phyloP scores from a whole-genome alignment of 441 rosid species.

The Gossypium laxum region DNA sequence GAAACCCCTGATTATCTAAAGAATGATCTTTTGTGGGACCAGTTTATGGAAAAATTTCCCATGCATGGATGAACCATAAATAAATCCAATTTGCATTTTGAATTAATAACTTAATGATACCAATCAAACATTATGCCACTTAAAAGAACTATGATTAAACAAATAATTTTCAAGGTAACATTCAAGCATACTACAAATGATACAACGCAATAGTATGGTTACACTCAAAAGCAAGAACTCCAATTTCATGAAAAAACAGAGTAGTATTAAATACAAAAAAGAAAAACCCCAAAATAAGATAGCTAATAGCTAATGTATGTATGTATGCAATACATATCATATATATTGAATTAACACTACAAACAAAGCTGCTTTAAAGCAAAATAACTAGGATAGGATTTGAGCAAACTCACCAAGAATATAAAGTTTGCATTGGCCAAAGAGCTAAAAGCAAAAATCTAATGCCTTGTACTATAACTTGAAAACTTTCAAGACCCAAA shows the following conservation, averaged over 20 bases:
- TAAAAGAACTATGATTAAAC: neutral
- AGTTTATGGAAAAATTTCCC: neutral
- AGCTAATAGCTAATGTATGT: neutral
- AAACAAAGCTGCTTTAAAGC: neutral
- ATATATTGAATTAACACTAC: neutral
- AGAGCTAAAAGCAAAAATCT: conserved; percentile 18
- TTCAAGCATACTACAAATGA: neutral
- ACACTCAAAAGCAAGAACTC: neutral
- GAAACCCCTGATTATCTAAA: neutral
- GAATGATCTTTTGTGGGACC: conserved; percentile 26
- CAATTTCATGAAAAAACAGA: neutral
- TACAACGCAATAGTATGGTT: neutral
- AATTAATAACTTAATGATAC: conserved; percentile 4
- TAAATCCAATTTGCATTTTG: conserved; percentile 18
- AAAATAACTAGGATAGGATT: neutral
- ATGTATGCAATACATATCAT: too few species aligned
- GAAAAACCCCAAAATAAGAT: neutral
- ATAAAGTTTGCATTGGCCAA: conserved; percentile 34
- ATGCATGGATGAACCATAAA: conserved; percentile 30
- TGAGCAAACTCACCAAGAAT: conserved; percentile 34
- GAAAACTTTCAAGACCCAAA: conserved; percentile 20
- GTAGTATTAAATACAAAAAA: neutral
- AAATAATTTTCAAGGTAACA: neutral
- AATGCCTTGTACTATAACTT: conserved; percentile 11
- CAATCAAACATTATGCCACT: neutral